These are phyloP conservation scores for Actinidia polygama DNA, from an alignment of 179 eudicot genomes.

Conservation along the genomic window DNA sequence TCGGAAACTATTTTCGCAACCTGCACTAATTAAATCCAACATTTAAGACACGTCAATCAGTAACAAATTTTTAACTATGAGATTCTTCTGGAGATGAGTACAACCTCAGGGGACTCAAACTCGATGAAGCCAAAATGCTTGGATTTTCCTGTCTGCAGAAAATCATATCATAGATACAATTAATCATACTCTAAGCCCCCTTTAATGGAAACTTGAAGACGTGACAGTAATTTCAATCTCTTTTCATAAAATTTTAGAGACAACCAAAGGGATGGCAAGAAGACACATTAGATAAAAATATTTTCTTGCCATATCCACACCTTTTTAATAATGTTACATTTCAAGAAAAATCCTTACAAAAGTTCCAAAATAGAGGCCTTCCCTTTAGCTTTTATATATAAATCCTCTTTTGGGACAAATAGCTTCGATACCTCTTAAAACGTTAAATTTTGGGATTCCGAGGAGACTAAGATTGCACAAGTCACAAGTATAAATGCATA, in stretches of 20 bases:
- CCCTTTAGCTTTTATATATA: not conserved
- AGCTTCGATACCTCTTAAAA: too few relatives aligned
- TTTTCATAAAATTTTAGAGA: not conserved
- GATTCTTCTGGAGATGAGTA: slow-evolving; percentile 8
- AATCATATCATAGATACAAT: slow-evolving; percentile 5
- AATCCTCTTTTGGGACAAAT: not conserved
- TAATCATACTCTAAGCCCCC: not conserved
- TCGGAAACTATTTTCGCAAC: slow-evolving; percentile 79
- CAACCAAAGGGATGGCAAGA: not conserved
- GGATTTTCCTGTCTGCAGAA: slow-evolving; percentile 75
- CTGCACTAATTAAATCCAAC: slow-evolving; percentile 32
- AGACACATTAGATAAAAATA: not conserved
- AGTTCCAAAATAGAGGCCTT: not conserved
- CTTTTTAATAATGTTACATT: not conserved
- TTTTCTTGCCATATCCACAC: not conserved
- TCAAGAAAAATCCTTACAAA: not conserved
- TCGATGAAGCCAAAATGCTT: slow-evolving; percentile 92
- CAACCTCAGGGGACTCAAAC: slow-evolving; percentile 87
- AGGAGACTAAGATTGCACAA: not conserved
- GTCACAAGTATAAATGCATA: too few relatives aligned
- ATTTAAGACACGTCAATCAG: not conserved
- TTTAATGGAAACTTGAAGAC: too few relatives aligned
- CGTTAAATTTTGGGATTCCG: not conserved
- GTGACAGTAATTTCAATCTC: not conserved
- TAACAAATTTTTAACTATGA: not conserved